Percentiles rank a stretch among this genome's conserved stretches.
These are phyloP conservation scores for Scutellaria barbata DNA, from an alignment of 257 asterid genomes.

Conservation along the genomic window DNA sequence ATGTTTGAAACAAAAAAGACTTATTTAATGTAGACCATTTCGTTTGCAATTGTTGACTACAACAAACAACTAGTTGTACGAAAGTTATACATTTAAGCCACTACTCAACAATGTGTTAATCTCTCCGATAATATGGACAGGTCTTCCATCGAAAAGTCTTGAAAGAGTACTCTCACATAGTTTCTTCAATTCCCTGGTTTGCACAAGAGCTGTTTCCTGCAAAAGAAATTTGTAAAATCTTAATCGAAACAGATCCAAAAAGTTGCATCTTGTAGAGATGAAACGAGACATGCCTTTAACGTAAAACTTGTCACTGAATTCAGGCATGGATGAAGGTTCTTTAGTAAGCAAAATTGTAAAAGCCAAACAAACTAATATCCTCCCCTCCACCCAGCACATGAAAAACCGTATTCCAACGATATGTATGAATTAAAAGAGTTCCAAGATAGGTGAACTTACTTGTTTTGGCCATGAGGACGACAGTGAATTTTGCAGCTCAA, in stretches of 20 bases:
- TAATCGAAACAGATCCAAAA: background rate
- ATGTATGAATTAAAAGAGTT: background rate
- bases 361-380: background rate
- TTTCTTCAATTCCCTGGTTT: constrained; percentile 78
- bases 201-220: constrained; percentile 78
- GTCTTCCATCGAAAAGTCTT: constrained; percentile 77
- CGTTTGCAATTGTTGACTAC: constrained; percentile 23
- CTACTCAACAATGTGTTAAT: constrained; percentile 70
- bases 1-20: constrained; percentile 21
- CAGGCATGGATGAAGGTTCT: background rate
- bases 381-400: background rate
- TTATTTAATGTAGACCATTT: constrained; percentile 8
- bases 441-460: constrained; percentile 52
- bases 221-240: constrained; percentile 2
- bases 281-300: background rate
- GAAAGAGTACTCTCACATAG: constrained; percentile 80
- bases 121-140: constrained; percentile 89
- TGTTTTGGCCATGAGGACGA: constrained; percentile 98
- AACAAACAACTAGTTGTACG: constrained; percentile 23
- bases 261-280: no score
- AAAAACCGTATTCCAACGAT: background rate
- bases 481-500: constrained; percentile 92
- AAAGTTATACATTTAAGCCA: constrained; percentile 48
- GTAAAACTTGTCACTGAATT: background rate
- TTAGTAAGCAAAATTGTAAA: background rate